Base-by-base conservation (phyloP, 1,139 yeast species). In the Kurtzmaniella natalensis region DNA sequence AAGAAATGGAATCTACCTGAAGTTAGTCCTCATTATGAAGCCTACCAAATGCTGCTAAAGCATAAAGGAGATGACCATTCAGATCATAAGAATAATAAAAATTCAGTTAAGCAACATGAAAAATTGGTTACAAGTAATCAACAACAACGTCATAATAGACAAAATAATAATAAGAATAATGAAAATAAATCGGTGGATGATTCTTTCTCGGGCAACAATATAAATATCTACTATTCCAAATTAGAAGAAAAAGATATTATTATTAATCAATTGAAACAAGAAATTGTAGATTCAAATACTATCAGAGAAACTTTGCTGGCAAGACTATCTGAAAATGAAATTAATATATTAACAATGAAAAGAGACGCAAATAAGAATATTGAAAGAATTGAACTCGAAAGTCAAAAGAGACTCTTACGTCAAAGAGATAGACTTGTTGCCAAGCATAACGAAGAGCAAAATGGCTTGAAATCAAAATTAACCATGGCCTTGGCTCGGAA, bases 1-100 rank as follows among this genome's bases (percentile, higher is more conserved):
- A 26, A 17, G 21, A 16, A 32, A 37, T 27, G 25, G 31, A 20
- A 11, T 14, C 18, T 30, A 16, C 25, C 28, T 17, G 10, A 32
- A 28, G 28, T 13, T 27, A 5, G n/a, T n/a, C n/a, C n/a, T n/a
- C n/a, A n/a, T n/a, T n/a, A n/a, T n/a, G n/a, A n/a, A n/a, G n/a
- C n/a, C n/a, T n/a, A n/a, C n/a, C n/a, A n/a, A n/a, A n/a, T n/a
- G n/a, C n/a, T n/a, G n/a, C n/a, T n/a, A n/a, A n/a, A n/a, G n/a
- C n/a, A n/a, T n/a, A n/a, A n/a, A n/a, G n/a, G n/a, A n/a, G n/a
- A n/a, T n/a, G n/a, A n/a, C n/a, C n/a, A n/a, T n/a, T n/a, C n/a
- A n/a, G n/a, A n/a, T n/a, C n/a, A n/a, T n/a, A n/a, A n/a, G n/a
- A n/a, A n/a, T n/a, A n/a, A n/a, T n/a, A n/a, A n/a, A n/a, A n/a